Conservation (phyloP, 805 yeast genomes). For the Spathaspora gorwiae region DNA sequence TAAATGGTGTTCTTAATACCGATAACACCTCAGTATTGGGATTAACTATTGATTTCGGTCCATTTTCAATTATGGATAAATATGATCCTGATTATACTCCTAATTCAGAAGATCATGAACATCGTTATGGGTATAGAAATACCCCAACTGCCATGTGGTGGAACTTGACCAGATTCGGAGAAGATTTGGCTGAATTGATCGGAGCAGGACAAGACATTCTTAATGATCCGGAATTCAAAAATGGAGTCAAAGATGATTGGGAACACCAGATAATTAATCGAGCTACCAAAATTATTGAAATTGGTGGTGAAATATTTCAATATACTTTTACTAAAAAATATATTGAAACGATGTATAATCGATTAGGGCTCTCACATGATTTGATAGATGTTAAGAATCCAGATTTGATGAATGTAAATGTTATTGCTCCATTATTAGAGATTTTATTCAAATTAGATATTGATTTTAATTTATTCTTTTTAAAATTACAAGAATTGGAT, state of each 20-base stretch:
- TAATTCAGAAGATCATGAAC: slow-evolving; percentile 75
- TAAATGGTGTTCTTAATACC: slow-evolving; percentile 92
- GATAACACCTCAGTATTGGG: slow-evolving; percentile 93
- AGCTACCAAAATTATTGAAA: slow-evolving; percentile 61
- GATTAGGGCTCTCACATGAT: slow-evolving; percentile 61
- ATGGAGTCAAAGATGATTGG: slow-evolving; percentile 43
- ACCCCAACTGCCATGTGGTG: slow-evolving; percentile 90
- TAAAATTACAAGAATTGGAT: slow-evolving; percentile 49
- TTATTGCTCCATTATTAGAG: slow-evolving; percentile 58
- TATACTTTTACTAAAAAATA: slow-evolving; percentile 56
- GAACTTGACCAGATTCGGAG: slow-evolving; percentile 83
- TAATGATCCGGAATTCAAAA: slow-evolving; percentile 37
- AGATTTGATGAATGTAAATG: slow-evolving; percentile 35
- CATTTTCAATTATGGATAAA: slow-evolving; percentile 84
- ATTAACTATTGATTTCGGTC: slow-evolving; percentile 87
- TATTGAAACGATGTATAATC: slow-evolving; percentile 49
- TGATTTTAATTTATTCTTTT: slow-evolving; percentile 79
- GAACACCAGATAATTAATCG: slow-evolving; percentile 50
- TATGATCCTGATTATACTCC: slow-evolving; percentile 82
- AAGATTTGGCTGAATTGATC: slow-evolving; percentile 72
- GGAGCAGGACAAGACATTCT: slow-evolving; percentile 63
- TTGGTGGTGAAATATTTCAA: slow-evolving; percentile 63
- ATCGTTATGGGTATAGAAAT: slow-evolving; percentile 75
- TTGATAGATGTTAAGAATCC: slow-evolving; percentile 28
- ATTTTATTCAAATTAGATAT: slow-evolving; percentile 57